A percentile compares a stretch with the other conserved stretches of the same genome.
phyloP scores from a whole-genome alignment of 805 yeast species.

The Wickerhamia fluorescens region DNA sequence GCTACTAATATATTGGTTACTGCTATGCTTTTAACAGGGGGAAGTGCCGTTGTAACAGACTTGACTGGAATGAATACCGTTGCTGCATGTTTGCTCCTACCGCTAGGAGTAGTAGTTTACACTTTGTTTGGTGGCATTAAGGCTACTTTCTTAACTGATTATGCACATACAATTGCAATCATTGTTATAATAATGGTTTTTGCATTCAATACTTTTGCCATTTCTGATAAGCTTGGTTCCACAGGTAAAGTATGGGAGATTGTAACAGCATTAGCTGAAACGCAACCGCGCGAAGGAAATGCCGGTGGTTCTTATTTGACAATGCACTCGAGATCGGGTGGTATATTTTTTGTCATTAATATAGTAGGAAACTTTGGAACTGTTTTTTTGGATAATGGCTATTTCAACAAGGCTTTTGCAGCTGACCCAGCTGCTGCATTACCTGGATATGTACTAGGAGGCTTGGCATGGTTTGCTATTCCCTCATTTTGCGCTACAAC shows the following conservation, averaged over 20 bases:
- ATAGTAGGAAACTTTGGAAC: constrained; percentile 88
- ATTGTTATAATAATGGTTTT: constrained; percentile 73
- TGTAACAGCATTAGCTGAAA: constrained; percentile 51
- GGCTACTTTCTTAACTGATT: constrained; percentile 41
- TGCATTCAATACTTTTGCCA: constrained; percentile 72
- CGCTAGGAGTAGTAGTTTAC: constrained; percentile 59
- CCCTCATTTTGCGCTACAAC: constrained; percentile 80
- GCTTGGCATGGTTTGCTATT: constrained; percentile 86
- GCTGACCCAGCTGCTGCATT: constrained; percentile 77
- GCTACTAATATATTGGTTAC: constrained; percentile 88
- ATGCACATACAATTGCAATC: constrained; percentile 47
- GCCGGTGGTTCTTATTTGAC: constrained; percentile 84
- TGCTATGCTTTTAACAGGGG: constrained; percentile 88
- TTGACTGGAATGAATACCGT: constrained; percentile 78
- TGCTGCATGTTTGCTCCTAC: constrained; percentile 78
- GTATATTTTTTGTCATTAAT: constrained; percentile 81
- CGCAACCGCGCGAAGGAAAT: constrained; percentile 69
- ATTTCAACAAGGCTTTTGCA: constrained; percentile 86
- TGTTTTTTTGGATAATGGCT: constrained; percentile 80
- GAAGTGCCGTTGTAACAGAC: constrained; percentile 73
- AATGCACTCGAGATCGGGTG: constrained; percentile 79
- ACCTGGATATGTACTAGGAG: constrained; percentile 85
- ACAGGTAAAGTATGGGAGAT: constrained; percentile 76
- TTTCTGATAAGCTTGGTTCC: constrained; percentile 66
- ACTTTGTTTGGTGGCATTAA: constrained; percentile 40